Conservation (phyloP, 108 stramenopile genomes). For the Nitzschia inconspicua region DNA sequence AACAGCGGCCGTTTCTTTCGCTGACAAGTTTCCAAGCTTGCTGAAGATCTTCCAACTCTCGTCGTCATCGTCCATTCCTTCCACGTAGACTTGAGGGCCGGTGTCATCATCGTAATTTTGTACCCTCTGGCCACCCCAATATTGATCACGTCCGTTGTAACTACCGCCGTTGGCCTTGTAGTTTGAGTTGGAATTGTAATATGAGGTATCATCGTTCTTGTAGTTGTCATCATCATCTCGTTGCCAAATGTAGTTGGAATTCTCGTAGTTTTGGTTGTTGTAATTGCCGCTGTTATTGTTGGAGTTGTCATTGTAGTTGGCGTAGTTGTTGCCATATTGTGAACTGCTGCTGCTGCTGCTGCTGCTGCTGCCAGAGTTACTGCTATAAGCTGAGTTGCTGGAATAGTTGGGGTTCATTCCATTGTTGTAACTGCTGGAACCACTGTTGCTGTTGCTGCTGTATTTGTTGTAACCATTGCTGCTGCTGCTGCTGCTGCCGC, state of each 20-base stretch:
- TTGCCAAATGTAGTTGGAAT: not conserved
- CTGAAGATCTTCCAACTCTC: not conserved
- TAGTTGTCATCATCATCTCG: not conserved
- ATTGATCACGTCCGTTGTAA: slow-evolving; percentile 5
- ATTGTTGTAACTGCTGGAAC: not conserved
- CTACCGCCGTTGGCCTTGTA: slow-evolving; percentile 1
- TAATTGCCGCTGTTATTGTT: not conserved
- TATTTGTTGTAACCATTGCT: not conserved
- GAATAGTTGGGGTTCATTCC: not conserved
- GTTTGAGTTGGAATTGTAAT: not conserved
- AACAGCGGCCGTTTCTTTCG: not conserved
- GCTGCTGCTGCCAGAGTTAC: not conserved
- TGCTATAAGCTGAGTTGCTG: not conserved
- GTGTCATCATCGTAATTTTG: slow-evolving; percentile 1
- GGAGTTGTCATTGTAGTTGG: slow-evolving; percentile 1
- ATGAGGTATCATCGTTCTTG: not conserved
- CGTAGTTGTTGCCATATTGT: not conserved
- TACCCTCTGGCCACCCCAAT: not conserved
- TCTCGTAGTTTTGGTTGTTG: not conserved
- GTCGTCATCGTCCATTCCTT: not conserved
- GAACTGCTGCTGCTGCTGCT: slow-evolving; percentile 1
- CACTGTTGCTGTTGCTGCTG: not conserved
- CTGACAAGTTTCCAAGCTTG: not conserved
- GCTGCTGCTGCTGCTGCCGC: not conserved
- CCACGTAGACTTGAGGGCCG: not conserved